Percentiles rank a stretch among this genome's conserved stretches.
phyloP scores from a whole-genome alignment of 805 yeast species.

The Vanderwaltozyma yarrowii region DNA sequence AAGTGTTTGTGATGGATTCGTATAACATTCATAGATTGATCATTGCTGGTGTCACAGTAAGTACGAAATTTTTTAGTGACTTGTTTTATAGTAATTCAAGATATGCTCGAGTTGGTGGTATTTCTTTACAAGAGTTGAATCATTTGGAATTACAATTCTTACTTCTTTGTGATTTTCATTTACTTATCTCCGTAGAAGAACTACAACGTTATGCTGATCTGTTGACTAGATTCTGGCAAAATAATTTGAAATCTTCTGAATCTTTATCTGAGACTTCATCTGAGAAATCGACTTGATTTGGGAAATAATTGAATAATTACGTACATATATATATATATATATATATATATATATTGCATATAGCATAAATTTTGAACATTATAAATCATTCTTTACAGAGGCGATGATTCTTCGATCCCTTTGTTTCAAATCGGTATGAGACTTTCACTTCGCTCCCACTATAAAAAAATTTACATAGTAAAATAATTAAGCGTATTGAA shows the following conservation, averaged over 20 bases:
- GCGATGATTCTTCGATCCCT: no score
- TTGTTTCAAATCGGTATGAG: no score
- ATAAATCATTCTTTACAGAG: no score
- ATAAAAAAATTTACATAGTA: no score
- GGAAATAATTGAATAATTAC: no score
- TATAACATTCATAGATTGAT: constrained; percentile 90
- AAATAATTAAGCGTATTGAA: no score
- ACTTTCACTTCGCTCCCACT: no score
- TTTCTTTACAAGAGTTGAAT: constrained; percentile 86
- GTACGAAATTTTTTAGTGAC: constrained; percentile 89
- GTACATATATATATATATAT: no score
- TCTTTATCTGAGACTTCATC: no score
- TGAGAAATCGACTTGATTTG: no score
- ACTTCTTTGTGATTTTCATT: constrained; percentile 70
- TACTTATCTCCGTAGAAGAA: constrained; percentile 84
- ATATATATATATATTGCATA: no score
- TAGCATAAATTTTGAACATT: no score
- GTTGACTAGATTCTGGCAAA: constrained; percentile 70
- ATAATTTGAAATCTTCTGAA: neutral
- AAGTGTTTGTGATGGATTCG: constrained; percentile 88
- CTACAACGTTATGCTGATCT: constrained; percentile 84
- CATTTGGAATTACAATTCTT: constrained; percentile 86
- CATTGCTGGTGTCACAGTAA: constrained; percentile 90
- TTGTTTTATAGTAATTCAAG: constrained; percentile 89
- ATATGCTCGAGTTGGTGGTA: constrained; percentile 92